phyloP scores from a whole-genome alignment of 208 protist genomes.

The Crithidia fasciculata region DNA sequence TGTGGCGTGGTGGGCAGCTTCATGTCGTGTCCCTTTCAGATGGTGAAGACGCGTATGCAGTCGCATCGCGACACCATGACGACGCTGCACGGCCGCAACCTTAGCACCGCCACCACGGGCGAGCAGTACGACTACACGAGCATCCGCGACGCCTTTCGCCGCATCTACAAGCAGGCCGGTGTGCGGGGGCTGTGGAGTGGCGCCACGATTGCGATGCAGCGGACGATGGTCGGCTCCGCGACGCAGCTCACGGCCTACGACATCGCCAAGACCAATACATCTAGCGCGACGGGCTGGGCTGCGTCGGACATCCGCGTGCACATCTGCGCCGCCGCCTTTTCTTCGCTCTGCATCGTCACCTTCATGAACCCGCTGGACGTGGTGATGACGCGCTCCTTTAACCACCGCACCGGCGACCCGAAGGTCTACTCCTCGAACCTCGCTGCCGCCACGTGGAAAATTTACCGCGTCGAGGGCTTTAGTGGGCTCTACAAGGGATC shows the following conservation, averaged over 20 bases:
- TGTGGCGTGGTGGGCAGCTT: constrained; percentile 58
- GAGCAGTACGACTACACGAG: constrained; percentile 60
- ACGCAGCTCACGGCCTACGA: constrained; percentile 69
- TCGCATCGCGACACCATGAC: constrained; percentile 44
- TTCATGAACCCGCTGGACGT: constrained; percentile 72
- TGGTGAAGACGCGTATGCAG: constrained; percentile 82
- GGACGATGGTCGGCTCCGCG: constrained; percentile 47
- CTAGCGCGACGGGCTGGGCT: constrained; percentile 12
- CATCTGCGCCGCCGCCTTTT: constrained; percentile 40
- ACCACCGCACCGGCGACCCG: constrained; percentile 23
- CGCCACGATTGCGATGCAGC: constrained; percentile 39
- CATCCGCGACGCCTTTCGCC: constrained; percentile 43
- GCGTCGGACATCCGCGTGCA: constrained; percentile 56
- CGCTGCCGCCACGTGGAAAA: constrained; percentile 32
- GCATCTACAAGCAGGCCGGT: constrained; percentile 46
- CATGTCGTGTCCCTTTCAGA: constrained; percentile 57
- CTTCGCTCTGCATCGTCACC: constrained; percentile 34
- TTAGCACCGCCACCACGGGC: constrained; percentile 39
- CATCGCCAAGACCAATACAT: constrained; percentile 32
- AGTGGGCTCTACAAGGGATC: constrained; percentile 77
- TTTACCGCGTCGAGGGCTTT: constrained; percentile 69
- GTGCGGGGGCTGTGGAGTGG: constrained; percentile 62
- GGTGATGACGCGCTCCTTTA: constrained; percentile 74
- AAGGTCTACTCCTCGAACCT: constrained; percentile 44
- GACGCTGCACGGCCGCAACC: constrained; percentile 17